phyloP scores from a whole-genome alignment of 1,139 yeast genomes.

The Sugiyamaella neomexicana region DNA sequence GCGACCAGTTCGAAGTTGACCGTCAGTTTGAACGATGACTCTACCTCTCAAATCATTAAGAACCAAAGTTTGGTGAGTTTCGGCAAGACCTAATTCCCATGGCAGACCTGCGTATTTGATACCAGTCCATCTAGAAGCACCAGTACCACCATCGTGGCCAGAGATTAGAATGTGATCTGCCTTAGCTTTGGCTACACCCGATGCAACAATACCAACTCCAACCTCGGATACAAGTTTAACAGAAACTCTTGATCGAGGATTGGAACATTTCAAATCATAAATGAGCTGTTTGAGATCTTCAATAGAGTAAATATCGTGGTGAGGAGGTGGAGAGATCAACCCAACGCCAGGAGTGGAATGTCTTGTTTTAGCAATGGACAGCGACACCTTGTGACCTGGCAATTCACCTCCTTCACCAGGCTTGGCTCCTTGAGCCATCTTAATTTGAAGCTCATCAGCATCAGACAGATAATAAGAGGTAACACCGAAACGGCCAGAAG shows the following conservation, averaged over 20 bases:
- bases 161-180: constrained; percentile 94
- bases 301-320: constrained; percentile 96
- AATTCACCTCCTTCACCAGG: constrained; percentile 99
- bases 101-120: constrained; percentile 97
- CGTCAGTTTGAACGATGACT: constrained; percentile 94
- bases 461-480: constrained; percentile 92
- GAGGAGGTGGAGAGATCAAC: constrained; percentile 96
- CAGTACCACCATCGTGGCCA: constrained; percentile 99
- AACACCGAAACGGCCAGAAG: constrained; percentile 97
- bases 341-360: constrained; percentile 98
- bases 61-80: constrained; percentile 95
- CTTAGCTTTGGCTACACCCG: constrained; percentile 98
- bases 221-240: constrained; percentile 96
- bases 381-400: constrained; percentile 92
- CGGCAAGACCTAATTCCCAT: constrained; percentile 98
- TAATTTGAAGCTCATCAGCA: constrained; percentile 96
- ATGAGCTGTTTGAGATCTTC: constrained; percentile 96
- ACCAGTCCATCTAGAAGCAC: constrained; percentile 98
- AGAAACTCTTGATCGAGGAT: constrained; percentile 95
- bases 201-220: constrained; percentile 98
- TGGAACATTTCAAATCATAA: constrained; percentile 93
- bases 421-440: constrained; percentile 99
- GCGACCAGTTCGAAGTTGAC: constrained; percentile 93
- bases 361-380: constrained; percentile 88
- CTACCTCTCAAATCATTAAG: constrained; percentile 94